phyloP scores from a whole-genome alignment of 306 rosid genomes.

The Fragaria vesca region DNA sequence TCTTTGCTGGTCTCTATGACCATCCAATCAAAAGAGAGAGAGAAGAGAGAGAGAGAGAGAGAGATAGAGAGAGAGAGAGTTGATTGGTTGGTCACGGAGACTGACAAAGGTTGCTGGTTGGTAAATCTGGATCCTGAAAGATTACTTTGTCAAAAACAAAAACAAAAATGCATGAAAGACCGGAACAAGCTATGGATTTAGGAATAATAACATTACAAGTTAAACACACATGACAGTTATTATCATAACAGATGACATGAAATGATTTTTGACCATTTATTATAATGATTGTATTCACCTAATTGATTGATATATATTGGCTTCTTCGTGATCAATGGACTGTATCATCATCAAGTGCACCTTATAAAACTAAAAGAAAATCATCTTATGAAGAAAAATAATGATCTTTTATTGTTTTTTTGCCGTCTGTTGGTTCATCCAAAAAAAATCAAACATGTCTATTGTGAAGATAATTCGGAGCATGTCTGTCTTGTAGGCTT shows the following conservation, averaged over 20 bases:
- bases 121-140: background rate
- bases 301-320: background rate
- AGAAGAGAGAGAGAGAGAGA: too few species aligned
- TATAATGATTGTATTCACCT: background rate
- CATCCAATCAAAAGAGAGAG: too few species aligned
- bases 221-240: background rate
- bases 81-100: too few species aligned
- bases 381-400: background rate
- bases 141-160: background rate
- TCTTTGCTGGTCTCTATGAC: too few species aligned
- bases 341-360: background rate
- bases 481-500: background rate
- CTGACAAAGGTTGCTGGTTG: too few species aligned
- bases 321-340: background rate
- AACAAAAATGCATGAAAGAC: background rate
- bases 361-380: background rate
- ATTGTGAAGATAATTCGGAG: background rate
- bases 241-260: background rate
- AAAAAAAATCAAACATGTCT: background rate
- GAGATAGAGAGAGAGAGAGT: too few species aligned
- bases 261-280: background rate
- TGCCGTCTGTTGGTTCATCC: background rate
- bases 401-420: background rate
- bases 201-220: background rate
- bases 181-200: background rate